Evolutionary conservation across 2,329 filamentous ascomycete species (phyloP).

Genomic region (Exophiala sp.): DNA sequence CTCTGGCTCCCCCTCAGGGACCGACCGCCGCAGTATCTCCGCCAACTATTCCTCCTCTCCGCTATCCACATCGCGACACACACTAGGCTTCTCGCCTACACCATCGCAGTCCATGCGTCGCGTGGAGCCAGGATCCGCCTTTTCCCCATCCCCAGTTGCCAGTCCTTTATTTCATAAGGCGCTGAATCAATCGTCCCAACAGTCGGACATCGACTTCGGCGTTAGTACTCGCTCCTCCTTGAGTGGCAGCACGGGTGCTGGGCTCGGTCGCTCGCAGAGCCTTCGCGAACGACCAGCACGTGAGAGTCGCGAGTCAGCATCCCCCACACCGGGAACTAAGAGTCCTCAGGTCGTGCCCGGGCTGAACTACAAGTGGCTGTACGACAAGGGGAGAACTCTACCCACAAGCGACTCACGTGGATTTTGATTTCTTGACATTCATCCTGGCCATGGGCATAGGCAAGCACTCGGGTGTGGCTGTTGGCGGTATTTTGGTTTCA

Average conservation of each 20-base stretch:
- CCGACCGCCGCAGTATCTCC: slow-evolving; percentile 45
- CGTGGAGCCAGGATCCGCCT: slow-evolving; percentile 47
- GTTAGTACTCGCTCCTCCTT: slow-evolving; percentile 14
- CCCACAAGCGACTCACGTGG: slow-evolving; percentile 22
- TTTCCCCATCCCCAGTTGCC: slow-evolving; percentile 43
- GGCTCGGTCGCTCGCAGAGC: slow-evolving; percentile 23
- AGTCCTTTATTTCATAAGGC: slow-evolving; percentile 68
- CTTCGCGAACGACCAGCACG: slow-evolving; percentile 21
- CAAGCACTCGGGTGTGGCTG: too few species aligned
- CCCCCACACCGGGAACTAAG: slow-evolving; percentile 28
- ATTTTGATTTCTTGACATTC: slow-evolving; percentile 9
- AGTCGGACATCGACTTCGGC: slow-evolving; percentile 18
- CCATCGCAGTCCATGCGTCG: slow-evolving; percentile 39
- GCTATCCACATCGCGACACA: slow-evolving; percentile 21
- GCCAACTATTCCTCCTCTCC: slow-evolving; percentile 28
- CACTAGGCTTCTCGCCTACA: slow-evolving; percentile 31
- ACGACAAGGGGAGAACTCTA: slow-evolving; percentile 67
- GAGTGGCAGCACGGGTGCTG: slow-evolving; percentile 15
- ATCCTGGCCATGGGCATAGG: neutral
- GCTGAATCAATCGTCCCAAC: slow-evolving; percentile 36
- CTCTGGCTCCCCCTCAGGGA: slow-evolving; percentile 50
- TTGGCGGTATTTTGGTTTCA: too few species aligned
- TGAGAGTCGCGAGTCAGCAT: slow-evolving; percentile 17
- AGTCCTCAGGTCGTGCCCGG: slow-evolving; percentile 66
- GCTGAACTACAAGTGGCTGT: slow-evolving; percentile 91